These are phyloP conservation scores for Candida neerlandica DNA, from an alignment of 1,139 yeast genomes.

Conservation along the genomic window DNA sequence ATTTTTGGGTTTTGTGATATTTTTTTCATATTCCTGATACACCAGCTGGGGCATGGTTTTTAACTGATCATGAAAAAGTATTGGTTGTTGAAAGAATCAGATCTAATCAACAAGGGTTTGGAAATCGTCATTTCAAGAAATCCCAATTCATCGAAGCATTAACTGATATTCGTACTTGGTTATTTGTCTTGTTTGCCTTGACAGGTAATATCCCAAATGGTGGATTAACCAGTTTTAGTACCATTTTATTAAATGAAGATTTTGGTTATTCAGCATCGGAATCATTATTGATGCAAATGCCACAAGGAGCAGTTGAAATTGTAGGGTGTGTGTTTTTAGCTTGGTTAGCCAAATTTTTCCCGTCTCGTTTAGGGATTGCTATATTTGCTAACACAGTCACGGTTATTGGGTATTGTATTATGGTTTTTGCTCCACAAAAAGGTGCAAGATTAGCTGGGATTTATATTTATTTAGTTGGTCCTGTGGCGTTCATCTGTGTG, in stretches of 20 bases:
- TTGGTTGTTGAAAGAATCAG: slow-evolving; percentile 39
- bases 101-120: slow-evolving; percentile 55
- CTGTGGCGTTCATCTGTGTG: slow-evolving; percentile 50
- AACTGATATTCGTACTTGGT: slow-evolving; percentile 44
- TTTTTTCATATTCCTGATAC: slow-evolving; percentile 31
- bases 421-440: slow-evolving; percentile 47
- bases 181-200: slow-evolving; percentile 37
- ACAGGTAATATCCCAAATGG: slow-evolving; percentile 40
- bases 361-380: slow-evolving; percentile 47
- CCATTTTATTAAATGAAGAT: slow-evolving; percentile 46
- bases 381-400: slow-evolving; percentile 39
- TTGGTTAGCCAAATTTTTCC: slow-evolving; percentile 27
- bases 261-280: slow-evolving; percentile 40
- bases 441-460: slow-evolving; percentile 48
- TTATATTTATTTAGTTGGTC: slow-evolving; percentile 24
- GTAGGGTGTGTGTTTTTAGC: slow-evolving; percentile 44
- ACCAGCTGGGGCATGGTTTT: slow-evolving; percentile 36
- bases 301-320: slow-evolving; percentile 41
- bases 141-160: slow-evolving; percentile 60
- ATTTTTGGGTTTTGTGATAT: slow-evolving; percentile 25
- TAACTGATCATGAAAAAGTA: slow-evolving; percentile 49
- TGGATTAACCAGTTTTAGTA: slow-evolving; percentile 43
- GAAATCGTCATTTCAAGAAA: slow-evolving; percentile 53
- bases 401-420: slow-evolving; percentile 44
- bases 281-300: slow-evolving; percentile 37